Percentiles rank a stretch among this genome's conserved stretches.
These are phyloP conservation scores for Oryza australiensis DNA, from an alignment of 176 grass and related monocot genomes.

Conservation along the genomic window DNA sequence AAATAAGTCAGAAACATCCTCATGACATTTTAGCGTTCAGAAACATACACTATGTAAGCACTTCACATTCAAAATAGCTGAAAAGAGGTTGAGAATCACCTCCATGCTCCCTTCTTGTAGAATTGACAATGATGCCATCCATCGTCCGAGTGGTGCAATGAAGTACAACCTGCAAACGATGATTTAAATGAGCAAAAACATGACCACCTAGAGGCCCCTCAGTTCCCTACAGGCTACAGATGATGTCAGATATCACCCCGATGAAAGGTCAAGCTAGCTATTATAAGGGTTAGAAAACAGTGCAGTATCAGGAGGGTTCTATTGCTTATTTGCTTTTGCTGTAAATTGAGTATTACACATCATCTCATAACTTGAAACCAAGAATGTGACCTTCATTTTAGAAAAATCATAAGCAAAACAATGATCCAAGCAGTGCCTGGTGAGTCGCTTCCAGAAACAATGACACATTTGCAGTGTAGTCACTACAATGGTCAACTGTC, in stretches of 20 bases:
- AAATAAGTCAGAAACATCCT: neutral
- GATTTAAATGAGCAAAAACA: constrained; percentile 18
- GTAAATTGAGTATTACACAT: neutral
- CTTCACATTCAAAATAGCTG: neutral
- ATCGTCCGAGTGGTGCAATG: constrained; percentile 84
- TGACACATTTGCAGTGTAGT: neutral
- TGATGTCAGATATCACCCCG: neutral
- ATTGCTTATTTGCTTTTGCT: constrained; percentile 15
- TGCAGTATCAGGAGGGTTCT: constrained; percentile 9
- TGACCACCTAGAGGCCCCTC: neutral
- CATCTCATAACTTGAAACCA: neutral
- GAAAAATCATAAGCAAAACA: neutral
- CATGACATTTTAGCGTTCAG: neutral
- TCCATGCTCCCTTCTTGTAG: constrained; percentile 81
- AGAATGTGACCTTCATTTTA: neutral
- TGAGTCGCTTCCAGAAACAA: neutral
- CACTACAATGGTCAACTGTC: neutral
- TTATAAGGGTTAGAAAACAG: neutral
- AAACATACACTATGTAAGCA: neutral
- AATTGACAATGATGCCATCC: constrained; percentile 73
- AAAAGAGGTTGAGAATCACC: constrained; percentile 60
- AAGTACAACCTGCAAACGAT: constrained; percentile 69
- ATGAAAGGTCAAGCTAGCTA: neutral
- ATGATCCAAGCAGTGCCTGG: neutral
- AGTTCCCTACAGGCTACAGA: neutral